A percentile compares a stretch with the other conserved stretches of the same genome.
Conservation (phyloP, 169 alveolate species). For the Plasmodium berghei region DNA sequence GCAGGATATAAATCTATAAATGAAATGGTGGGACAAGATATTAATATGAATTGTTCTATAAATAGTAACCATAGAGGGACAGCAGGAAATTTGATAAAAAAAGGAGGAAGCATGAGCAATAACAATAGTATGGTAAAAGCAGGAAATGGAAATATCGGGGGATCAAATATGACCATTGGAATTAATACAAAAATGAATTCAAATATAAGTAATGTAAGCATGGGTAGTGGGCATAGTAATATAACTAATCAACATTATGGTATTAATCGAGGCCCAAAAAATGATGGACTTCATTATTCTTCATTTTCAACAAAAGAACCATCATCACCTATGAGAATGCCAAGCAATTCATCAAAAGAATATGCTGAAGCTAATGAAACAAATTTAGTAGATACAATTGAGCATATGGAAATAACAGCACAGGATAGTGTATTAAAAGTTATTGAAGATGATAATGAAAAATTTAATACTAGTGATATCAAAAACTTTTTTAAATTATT, state of each 20-base stretch:
- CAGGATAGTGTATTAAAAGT: slow-evolving; percentile 71
- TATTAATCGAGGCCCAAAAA: slow-evolving; percentile 6
- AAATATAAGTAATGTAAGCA: not conserved
- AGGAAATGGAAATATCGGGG: not conserved
- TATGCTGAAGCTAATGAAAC: slow-evolving; percentile 19
- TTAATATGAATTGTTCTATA: slow-evolving; percentile 21
- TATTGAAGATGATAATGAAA: slow-evolving; percentile 66
- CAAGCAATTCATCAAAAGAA: slow-evolving; percentile 69
- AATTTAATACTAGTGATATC: slow-evolving; percentile 64
- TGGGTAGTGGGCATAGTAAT: not conserved
- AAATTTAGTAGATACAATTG: slow-evolving; percentile 42
- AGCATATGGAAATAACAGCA: slow-evolving; percentile 69
- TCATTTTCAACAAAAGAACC: slow-evolving; percentile 27
- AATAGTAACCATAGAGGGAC: slow-evolving; percentile 8
- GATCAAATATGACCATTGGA: not conserved
- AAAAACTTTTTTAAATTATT: slow-evolving; percentile 51
- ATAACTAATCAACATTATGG: slow-evolving; percentile 11
- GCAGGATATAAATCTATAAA: slow-evolving; percentile 15
- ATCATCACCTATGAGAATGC: slow-evolving; percentile 46
- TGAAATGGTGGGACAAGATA: slow-evolving; percentile 20
- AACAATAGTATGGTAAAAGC: not conserved
- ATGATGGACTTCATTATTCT: slow-evolving; percentile 15
- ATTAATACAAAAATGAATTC: not conserved
- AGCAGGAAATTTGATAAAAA: not conserved
- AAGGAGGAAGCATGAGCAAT: not conserved